Evolutionary conservation across 768 basidiomycete genomes (phyloP), one percentile per base, ranked within the genome.

Genomic region (Steccherinum ochraceum): DNA sequence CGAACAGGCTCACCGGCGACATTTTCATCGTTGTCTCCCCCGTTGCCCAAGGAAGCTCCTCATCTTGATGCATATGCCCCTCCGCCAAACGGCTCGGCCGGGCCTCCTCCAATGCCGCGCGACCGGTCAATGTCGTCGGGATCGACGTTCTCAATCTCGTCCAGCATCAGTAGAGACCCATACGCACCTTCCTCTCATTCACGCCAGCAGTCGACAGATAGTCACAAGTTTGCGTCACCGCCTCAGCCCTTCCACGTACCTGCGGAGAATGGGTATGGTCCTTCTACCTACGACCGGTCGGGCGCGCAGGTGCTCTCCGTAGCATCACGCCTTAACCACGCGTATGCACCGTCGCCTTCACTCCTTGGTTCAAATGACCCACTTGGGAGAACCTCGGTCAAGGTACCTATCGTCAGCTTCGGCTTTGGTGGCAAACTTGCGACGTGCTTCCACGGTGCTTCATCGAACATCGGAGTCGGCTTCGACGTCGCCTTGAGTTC

Each of bases 361-460:
- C 71, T 91, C 18, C 62, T 91, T 42, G 90, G 89, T 23, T 78
- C 84, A 5, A 90, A 93, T 58, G 90, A 93, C 63, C 88, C 89
- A 4, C 69, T 93, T 2, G 83, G 84, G 24, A 79, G 90, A 41
- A 83, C 85, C 4, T 73, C 83, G 2, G 79, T 78, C 49, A 80
- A 81, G 30, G 80, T 84, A 7, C 94, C 94, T 0, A 73, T 96
- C 24, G 72, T 94, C 49, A 86, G 82, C 54, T 96, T 97, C 59
- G 95, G 95, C 0, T 93, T 94, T 59, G 93, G 93, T n/a, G 94
- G 94, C 11, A 87, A 86, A 61, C 60, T 97, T 51, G 77, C 94
- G 7, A 85, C 90, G 5, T 94, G 89, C 65, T 96, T 95, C 72
- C 92, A 90, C 58, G 78, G 80, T 10, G 53, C 60, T 24, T 75